These are phyloP conservation scores for Trypanosoma melophagium DNA, from an alignment of 208 protist genomes.

Conservation along the genomic window DNA sequence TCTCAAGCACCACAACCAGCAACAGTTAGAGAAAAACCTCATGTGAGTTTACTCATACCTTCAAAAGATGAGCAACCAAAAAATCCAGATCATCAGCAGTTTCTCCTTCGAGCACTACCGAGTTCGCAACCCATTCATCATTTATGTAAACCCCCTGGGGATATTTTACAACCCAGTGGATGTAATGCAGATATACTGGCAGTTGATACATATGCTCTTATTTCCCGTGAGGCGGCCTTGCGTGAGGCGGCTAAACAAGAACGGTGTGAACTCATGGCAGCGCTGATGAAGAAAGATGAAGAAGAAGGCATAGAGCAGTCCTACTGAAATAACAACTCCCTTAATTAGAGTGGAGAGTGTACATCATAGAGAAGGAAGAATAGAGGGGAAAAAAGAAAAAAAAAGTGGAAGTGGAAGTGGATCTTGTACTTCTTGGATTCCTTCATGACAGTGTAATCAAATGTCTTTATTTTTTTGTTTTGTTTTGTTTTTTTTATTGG, in stretches of 20 bases:
- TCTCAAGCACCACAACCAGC: neutral
- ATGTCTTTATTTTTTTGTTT: too few relatives aligned
- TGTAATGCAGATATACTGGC: constrained; percentile 9
- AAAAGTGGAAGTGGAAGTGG: neutral
- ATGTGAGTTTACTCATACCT: too few relatives aligned
- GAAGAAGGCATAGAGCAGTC: neutral
- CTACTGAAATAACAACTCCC: too few relatives aligned
- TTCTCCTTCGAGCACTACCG: too few relatives aligned
- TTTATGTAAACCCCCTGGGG: neutral
- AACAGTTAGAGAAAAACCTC: too few relatives aligned
- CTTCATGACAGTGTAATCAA: too few relatives aligned
- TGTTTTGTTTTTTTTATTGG: too few relatives aligned
- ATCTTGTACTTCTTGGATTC: neutral
- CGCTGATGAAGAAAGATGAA: neutral
- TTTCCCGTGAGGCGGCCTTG: constrained; percentile 50
- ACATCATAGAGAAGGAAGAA: neutral
- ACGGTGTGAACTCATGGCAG: constrained; percentile 22
- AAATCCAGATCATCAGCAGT: too few relatives aligned
- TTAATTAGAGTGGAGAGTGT: neutral
- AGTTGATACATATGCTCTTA: constrained; percentile 30
- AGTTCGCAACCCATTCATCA: neutral
- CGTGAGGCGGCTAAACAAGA: constrained; percentile 49
- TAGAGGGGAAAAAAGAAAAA: neutral
- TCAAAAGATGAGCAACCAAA: too few relatives aligned
- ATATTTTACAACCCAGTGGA: too few relatives aligned